Conservation (phyloP, 129 eudicot species). For the Flaveria linearis region DNA sequence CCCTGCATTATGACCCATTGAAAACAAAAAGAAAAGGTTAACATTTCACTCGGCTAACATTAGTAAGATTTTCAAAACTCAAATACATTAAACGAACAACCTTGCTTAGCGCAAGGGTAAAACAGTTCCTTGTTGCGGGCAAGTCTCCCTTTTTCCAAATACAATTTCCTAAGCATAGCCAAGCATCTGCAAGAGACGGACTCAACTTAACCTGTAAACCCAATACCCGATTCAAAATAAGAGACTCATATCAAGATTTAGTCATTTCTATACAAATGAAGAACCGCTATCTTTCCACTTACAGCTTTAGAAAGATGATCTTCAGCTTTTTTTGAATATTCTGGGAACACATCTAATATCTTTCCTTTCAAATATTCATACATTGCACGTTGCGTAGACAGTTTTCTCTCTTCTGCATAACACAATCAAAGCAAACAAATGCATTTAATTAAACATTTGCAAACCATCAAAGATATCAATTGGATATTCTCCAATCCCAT, state of each 20-base stretch:
- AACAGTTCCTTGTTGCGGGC: constrained; percentile 75
- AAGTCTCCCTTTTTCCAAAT: constrained; percentile 97
- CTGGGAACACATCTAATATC: constrained; percentile 80
- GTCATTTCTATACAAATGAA: constrained; percentile 4
- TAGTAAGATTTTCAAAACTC: neutral
- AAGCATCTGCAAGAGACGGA: constrained; percentile 95
- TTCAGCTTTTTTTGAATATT: constrained; percentile 88
- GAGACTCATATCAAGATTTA: neutral
- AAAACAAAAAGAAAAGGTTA: constrained; percentile 6
- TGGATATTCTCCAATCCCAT: neutral
- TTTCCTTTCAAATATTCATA: constrained; percentile 89
- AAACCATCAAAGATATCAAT: neutral
- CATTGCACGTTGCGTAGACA: constrained; percentile 69
- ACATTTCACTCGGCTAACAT: neutral
- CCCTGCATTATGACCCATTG: constrained; percentile 54
- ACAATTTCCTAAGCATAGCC: constrained; percentile 92
- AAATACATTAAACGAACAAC: constrained; percentile 35
- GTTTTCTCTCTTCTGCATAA: constrained; percentile 70
- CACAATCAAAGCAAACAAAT: neutral
- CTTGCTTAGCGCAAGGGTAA: constrained; percentile 78
- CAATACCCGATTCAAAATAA: constrained; percentile 20
- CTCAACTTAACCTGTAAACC: constrained; percentile 77
- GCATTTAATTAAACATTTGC: neutral
- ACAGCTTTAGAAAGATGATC: constrained; percentile 99
- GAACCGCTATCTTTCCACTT: constrained; percentile 27